Base-by-base conservation (phyloP, 2,329 filamentous ascomycete species). In the Plenodomus biglobosus region DNA sequence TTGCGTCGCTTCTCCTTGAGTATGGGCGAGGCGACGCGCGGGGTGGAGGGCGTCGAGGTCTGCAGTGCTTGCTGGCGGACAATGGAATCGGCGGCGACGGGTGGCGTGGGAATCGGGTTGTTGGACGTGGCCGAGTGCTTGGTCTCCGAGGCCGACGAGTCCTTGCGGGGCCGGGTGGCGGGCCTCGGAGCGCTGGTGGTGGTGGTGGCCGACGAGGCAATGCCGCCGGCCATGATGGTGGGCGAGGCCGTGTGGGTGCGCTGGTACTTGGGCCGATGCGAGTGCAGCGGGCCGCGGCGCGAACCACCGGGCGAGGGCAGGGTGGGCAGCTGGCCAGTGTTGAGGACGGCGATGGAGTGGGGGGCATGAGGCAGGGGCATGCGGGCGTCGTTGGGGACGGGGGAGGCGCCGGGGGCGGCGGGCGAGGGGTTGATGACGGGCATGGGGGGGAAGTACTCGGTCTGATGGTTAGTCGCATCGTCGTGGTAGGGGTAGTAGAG, bases 201-300 rank as follows among this genome's bases (percentile, higher is more conserved):
- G 38, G 64, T 49, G 39, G 73, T 69, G 38, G 65, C 76, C 59
- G 78, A 75, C 48, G 74, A 69, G 34, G 74, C 59, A 30, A 63
- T 65, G 53, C 55, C 61, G 24, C 60, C 46, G 42, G 65, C 55
- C 36, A 88, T 68, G 24, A 87, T 78, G 0, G 87, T 92, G 1
- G 92, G 91, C 2, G 90, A 95, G 19, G 88, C 85, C 0, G 92
- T 95, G 64, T 90, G 85, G 63, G 89, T 85, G 46, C 89, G 81
- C 36, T 77, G 78, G 46, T 86, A 77, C 54, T 84, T 81, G 8
- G 86, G 85, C 42, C 85, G 76, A 42, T 85, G 76, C 51, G 35
- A 42, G 43, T 44, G 50, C 2, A 42, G 48, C 24, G 46, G 50
- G 40, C 76, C 75, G 49, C 84, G 79, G 44, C 82, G 76, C 21